Conservation (phyloP, 2,329 filamentous ascomycete species). For the Orbilia oligospora region DNA sequence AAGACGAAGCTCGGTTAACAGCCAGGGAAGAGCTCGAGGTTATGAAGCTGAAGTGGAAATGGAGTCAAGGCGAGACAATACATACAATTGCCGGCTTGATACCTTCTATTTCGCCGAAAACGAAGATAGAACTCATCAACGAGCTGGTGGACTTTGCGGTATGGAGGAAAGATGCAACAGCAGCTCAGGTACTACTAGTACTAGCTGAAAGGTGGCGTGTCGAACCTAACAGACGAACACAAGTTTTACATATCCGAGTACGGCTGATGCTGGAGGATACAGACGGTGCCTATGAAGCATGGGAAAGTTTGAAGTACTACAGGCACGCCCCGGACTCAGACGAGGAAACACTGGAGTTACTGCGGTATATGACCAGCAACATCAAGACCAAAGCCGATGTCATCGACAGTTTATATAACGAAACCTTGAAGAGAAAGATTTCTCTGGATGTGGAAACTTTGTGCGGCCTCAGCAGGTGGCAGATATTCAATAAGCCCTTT, state of each 20-base stretch:
- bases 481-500: conserved; percentile 62
- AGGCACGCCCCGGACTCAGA: conserved; percentile 54
- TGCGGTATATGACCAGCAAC: conserved; percentile 57
- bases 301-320: conserved; percentile 71
- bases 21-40: conserved; percentile 41
- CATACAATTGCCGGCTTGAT: conserved; percentile 68
- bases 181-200: conserved; percentile 80
- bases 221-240: conserved; percentile 77
- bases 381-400: conserved; percentile 37
- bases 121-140: conserved; percentile 83
- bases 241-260: conserved; percentile 81
- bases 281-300: conserved; percentile 77
- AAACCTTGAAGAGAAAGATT: conserved; percentile 60
- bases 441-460: conserved; percentile 56
- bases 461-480: conserved; percentile 51
- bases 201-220: conserved; percentile 78
- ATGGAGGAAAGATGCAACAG: conserved; percentile 77
- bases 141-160: conserved; percentile 80
- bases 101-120: conserved; percentile 76
- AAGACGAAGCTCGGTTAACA: conserved; percentile 18
- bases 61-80: conserved; percentile 49
- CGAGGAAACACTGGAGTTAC: conserved; percentile 58
- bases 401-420: conserved; percentile 59
- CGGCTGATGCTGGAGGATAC: conserved; percentile 81
- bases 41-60: conserved; percentile 58